Conservation (phyloP, 208 protist genomes). For the Acanthamoeba triangularis region DNA sequence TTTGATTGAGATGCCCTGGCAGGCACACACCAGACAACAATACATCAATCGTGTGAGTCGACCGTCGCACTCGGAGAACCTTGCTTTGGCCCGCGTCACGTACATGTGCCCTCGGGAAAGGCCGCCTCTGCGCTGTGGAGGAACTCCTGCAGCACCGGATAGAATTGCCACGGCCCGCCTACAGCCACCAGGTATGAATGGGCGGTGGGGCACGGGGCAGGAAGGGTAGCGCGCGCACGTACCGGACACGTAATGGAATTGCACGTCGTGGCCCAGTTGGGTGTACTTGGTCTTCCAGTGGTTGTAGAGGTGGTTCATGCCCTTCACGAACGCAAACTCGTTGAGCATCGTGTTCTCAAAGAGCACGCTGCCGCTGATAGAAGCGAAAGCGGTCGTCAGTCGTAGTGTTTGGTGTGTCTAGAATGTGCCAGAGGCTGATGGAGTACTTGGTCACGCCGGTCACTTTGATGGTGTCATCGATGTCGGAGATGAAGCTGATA, state of each 20-base stretch:
- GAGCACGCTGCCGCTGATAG: background rate
- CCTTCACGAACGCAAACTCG: constrained; percentile 29
- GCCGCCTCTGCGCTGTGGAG: background rate
- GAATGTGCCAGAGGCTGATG: background rate
- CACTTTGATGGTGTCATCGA: constrained; percentile 26
- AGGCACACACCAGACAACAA: background rate
- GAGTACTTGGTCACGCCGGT: constrained; percentile 8
- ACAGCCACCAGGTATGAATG: background rate
- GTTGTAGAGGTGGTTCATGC: constrained; percentile 36
- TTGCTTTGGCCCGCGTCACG: too few relatives aligned
- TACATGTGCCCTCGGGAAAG: constrained; percentile 52
- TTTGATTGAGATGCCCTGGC: constrained; percentile 36
- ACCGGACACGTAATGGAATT: constrained; percentile 28
- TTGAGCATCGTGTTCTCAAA: constrained; percentile 31
- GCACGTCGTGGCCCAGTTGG: background rate
- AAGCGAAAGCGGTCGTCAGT: background rate
- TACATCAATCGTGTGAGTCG: background rate
- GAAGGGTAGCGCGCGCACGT: background rate
- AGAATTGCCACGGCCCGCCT: constrained; percentile 60
- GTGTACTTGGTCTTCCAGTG: constrained; percentile 28
- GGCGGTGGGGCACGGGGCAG: background rate
- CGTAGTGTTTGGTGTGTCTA: background rate
- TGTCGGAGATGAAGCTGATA: constrained; percentile 57
- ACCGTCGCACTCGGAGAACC: too few relatives aligned
- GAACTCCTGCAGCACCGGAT: constrained; percentile 35